These are phyloP conservation scores for Ilyonectria robusta DNA, from an alignment of 2,329 filamentous ascomycete species.

Conservation along the genomic window DNA sequence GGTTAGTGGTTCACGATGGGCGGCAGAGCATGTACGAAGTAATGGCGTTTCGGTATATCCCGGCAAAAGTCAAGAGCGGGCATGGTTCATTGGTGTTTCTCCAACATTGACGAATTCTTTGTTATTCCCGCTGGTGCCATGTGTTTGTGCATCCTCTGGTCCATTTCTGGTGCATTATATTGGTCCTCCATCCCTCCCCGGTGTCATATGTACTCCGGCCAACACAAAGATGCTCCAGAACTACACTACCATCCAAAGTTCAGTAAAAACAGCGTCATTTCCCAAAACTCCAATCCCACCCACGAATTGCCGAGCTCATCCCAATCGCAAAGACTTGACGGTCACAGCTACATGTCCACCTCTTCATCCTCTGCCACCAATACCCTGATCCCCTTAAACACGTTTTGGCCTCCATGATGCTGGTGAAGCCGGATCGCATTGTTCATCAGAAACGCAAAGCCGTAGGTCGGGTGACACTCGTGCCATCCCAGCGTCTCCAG, in stretches of 20 bases:
- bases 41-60: slow-evolving; percentile 51
- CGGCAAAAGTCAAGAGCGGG: slow-evolving; percentile 49
- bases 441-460: slow-evolving; percentile 49
- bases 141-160: slow-evolving; percentile 3
- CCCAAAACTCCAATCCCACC: neutral
- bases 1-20: slow-evolving; percentile 30
- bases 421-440: slow-evolving; percentile 52
- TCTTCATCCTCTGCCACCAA: slow-evolving; percentile 46
- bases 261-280: neutral
- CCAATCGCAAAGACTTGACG: neutral
- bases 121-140: slow-evolving; percentile 13
- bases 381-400: slow-evolving; percentile 46
- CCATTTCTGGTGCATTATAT: neutral
- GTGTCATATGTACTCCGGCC: neutral
- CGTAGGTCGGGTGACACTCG: slow-evolving; percentile 47
- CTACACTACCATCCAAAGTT: neutral
- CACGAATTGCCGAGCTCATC: neutral
- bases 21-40: slow-evolving; percentile 48
- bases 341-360: too few species aligned
- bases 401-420: slow-evolving; percentile 29
- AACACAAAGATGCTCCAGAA: neutral
- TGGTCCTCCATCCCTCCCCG: neutral
- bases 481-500: slow-evolving; percentile 51
- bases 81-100: slow-evolving; percentile 41
- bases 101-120: slow-evolving; percentile 38